These are phyloP conservation scores for Aegilops sharonensis DNA, from an alignment of 176 grass and related monocot genomes.

Conservation along the genomic window DNA sequence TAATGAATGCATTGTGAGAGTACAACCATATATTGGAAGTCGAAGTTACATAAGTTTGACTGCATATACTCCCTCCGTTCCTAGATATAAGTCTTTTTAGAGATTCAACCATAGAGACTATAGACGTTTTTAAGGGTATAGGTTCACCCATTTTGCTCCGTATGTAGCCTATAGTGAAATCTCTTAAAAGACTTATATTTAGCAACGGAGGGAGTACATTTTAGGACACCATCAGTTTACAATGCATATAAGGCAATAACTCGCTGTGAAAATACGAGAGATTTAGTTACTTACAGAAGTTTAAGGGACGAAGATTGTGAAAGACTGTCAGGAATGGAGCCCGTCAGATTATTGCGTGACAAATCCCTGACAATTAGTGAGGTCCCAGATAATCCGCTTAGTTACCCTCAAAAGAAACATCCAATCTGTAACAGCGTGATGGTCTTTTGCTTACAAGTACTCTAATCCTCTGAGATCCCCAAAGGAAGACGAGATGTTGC, in stretches of 20 bases:
- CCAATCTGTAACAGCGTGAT: not conserved
- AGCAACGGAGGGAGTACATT: no score
- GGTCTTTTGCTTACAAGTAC: not conserved
- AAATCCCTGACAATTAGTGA: constrained; percentile 46
- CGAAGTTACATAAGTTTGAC: no score
- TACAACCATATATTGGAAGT: not conserved
- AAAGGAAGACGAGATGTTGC: not conserved
- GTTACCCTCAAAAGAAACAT: not conserved
- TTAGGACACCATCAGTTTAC: no score
- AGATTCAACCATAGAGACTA: no score
- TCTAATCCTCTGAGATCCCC: not conserved
- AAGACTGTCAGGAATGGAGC: constrained; percentile 47
- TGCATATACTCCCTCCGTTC: no score
- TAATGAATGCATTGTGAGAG: no score
- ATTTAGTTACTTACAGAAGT: constrained; percentile 46
- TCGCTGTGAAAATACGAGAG: not conserved
- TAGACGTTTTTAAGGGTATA: no score
- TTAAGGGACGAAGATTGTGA: constrained; percentile 33
- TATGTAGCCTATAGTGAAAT: no score
- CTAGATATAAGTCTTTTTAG: no score
- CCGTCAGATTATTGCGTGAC: constrained; percentile 64
- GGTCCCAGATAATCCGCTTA: not conserved
- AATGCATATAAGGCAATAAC: not conserved
- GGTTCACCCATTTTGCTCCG: no score
- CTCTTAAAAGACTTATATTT: no score